Percentiles rank a stretch among this genome's conserved stretches.
These are phyloP conservation scores for Debaryomycetaceae sp. DNA, from an alignment of 1,139 yeast genomes.

Conservation along the genomic window DNA sequence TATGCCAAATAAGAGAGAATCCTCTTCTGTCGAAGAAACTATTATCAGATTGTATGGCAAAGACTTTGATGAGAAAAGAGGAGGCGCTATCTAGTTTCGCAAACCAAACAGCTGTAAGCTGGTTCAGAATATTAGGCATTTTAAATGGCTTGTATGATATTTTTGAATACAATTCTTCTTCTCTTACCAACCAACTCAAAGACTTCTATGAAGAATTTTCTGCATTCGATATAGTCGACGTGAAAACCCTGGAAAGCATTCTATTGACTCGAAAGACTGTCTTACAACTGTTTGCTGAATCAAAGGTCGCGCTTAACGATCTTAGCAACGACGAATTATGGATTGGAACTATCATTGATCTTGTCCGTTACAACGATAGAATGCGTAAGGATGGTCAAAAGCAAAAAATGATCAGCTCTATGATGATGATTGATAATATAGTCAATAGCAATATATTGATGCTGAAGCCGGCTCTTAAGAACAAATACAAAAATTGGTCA, in stretches of 20 bases:
- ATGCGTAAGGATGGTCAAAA: constrained; percentile 31
- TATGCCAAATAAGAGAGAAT: constrained; percentile 40
- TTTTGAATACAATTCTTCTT: constrained; percentile 5
- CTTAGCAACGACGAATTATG: constrained; percentile 12
- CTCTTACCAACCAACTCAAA: constrained; percentile 5
- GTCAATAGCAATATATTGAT: constrained; percentile 17
- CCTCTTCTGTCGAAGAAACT: constrained; percentile 14
- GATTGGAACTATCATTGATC: constrained; percentile 34
- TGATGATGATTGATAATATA: constrained; percentile 43
- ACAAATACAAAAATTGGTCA: constrained; percentile 25
- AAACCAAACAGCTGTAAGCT: constrained; percentile 12
- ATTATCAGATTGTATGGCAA: constrained; percentile 18
- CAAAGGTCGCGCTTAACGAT: constrained; percentile 1
- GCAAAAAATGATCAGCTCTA: constrained; percentile 51
- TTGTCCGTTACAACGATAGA: constrained; percentile 37
- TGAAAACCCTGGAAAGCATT: constrained; percentile 37
- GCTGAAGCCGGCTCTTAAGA: constrained; percentile 3
- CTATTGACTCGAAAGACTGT: constrained; percentile 37
- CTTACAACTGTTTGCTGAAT: constrained; percentile 23
- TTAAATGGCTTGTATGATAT: constrained; percentile 24
- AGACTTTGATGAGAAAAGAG: constrained; percentile 14
- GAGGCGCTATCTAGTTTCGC: constrained; percentile 4
- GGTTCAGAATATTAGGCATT: constrained; percentile 39
- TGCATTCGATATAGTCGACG: constrained; percentile 41
- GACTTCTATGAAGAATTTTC: constrained; percentile 13